These are phyloP conservation scores for Saccharomycopsis hybrid DNA, from an alignment of 1,139 yeast genomes.

Conservation along the genomic window DNA sequence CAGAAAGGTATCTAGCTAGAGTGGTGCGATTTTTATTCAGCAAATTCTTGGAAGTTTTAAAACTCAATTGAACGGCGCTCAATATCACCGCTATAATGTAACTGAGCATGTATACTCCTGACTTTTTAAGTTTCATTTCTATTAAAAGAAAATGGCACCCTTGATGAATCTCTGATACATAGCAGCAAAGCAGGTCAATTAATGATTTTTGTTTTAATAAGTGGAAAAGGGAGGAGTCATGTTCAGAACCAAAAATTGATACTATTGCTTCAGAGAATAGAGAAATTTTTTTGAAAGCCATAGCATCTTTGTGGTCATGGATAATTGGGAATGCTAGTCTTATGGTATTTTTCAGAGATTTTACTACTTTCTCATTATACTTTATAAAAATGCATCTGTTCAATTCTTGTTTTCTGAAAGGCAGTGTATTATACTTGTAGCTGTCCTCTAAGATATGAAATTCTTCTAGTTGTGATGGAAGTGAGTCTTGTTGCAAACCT, in stretches of 20 bases:
- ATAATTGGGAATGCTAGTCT: slow-evolving; percentile 2
- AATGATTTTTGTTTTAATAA: too few relatives aligned
- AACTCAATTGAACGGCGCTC: slow-evolving; percentile 25
- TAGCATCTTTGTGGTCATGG: too few relatives aligned
- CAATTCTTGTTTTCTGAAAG: slow-evolving; percentile 24
- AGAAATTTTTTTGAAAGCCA: too few relatives aligned
- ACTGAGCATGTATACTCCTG: slow-evolving; percentile 33
- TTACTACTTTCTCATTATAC: slow-evolving; percentile 17
- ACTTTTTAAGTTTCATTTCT: slow-evolving; percentile 40
- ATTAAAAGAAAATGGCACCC: slow-evolving; percentile 35
- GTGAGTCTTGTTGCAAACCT: too few relatives aligned
- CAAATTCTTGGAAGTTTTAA: slow-evolving; percentile 12
- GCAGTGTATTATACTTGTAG: too few relatives aligned
- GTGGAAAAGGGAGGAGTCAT: too few relatives aligned
- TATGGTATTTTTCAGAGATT: neutral
- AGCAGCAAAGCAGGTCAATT: slow-evolving; percentile 35
- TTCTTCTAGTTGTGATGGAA: too few relatives aligned
- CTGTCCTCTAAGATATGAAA: too few relatives aligned
- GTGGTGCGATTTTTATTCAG: neutral
- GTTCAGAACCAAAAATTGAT: too few relatives aligned
- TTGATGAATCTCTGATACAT: slow-evolving; percentile 34
- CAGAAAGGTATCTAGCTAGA: slow-evolving; percentile 34
- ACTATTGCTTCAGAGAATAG: too few relatives aligned
- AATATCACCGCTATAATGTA: slow-evolving; percentile 31
- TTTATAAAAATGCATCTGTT: slow-evolving; percentile 28